A percentile compares a stretch with the other conserved stretches of the same genome.
These are phyloP conservation scores for Leptodontidium sp. DNA, from an alignment of 2,329 filamentous ascomycete species.

Conservation along the genomic window DNA sequence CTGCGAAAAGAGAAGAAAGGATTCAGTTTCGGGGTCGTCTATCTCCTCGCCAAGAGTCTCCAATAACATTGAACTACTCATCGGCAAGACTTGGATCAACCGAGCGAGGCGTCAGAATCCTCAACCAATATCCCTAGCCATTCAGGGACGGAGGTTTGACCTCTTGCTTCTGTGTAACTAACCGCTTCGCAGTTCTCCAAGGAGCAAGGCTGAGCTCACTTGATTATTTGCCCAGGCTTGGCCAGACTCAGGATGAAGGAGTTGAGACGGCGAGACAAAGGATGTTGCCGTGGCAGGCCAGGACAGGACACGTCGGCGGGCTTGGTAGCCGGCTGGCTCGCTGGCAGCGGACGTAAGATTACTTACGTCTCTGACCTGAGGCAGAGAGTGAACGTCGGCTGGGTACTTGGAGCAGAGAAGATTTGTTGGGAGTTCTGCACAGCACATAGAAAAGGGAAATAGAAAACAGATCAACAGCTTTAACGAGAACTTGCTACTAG, in stretches of 20 bases:
- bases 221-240: constrained; percentile 22
- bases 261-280: constrained; percentile 11
- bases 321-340: constrained; percentile 3
- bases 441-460: not conserved
- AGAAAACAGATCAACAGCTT: not conserved
- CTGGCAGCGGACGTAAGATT: not conserved
- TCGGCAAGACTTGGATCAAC: constrained; percentile 19
- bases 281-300: constrained; percentile 11
- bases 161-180: not conserved
- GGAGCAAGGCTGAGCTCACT: constrained; percentile 19
- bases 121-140: constrained; percentile 5
- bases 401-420: not conserved
- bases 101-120: constrained; percentile 20
- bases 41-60: constrained; percentile 58
- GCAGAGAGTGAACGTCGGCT: not conserved
- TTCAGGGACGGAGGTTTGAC: constrained; percentile 1
- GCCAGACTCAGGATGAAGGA: not conserved
- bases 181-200: not conserved
- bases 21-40: constrained; percentile 73
- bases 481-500: not conserved
- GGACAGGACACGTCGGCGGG: constrained; percentile 12
- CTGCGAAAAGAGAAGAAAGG: constrained; percentile 85
- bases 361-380: not conserved
- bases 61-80: constrained; percentile 50
- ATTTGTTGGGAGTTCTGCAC: not conserved